These are phyloP conservation scores for Coemansia sp. DNA, from an alignment of 192 early-diverging fungal genomes.

Conservation along the genomic window DNA sequence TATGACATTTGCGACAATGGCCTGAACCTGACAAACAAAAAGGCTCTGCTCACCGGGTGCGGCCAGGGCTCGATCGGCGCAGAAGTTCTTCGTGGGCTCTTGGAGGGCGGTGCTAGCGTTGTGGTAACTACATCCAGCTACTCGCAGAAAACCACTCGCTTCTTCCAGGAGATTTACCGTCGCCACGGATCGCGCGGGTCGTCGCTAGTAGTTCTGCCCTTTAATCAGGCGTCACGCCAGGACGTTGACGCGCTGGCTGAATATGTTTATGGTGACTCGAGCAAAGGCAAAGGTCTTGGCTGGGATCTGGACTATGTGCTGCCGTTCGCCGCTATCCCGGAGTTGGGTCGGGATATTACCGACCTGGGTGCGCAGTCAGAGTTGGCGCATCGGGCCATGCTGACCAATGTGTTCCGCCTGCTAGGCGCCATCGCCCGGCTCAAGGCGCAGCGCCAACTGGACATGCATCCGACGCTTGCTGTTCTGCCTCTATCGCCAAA, in stretches of 20 bases:
- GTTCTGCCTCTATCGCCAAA: conserved; percentile 93
- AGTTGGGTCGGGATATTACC: conserved; percentile 80
- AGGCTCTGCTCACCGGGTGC: conserved; percentile 89
- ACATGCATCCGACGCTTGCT: conserved; percentile 83
- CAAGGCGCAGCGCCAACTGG: conserved; percentile 68
- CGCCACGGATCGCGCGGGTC: conserved; percentile 82
- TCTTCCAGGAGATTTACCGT: conserved; percentile 86
- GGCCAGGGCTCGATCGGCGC: conserved; percentile 90
- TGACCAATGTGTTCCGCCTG: conserved; percentile 89
- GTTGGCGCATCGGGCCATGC: conserved; percentile 88
- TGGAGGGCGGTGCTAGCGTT: conserved; percentile 61
- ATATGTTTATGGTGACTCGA: conserved; percentile 70
- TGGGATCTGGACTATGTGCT: conserved; percentile 93
- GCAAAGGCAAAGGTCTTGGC: conserved; percentile 68
- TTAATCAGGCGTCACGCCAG: conserved; percentile 85
- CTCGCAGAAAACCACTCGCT: conserved; percentile 59
- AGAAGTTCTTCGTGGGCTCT: conserved; percentile 76
- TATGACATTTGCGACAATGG: conserved; percentile 65
- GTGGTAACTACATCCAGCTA: conserved; percentile 91
- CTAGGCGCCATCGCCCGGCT: conserved; percentile 81
- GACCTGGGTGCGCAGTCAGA: conserved; percentile 80
- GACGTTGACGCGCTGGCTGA: conserved; percentile 74
- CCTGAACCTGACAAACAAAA: conserved; percentile 67
- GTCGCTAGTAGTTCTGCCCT: conserved; percentile 86
- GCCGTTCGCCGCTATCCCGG: conserved; percentile 91